Evolutionary conservation across 228 moss, liverwort and hornwort species (phyloP), one percentile per base, ranked within the genome.

Genomic region (Sphagnum magellanicum): DNA sequence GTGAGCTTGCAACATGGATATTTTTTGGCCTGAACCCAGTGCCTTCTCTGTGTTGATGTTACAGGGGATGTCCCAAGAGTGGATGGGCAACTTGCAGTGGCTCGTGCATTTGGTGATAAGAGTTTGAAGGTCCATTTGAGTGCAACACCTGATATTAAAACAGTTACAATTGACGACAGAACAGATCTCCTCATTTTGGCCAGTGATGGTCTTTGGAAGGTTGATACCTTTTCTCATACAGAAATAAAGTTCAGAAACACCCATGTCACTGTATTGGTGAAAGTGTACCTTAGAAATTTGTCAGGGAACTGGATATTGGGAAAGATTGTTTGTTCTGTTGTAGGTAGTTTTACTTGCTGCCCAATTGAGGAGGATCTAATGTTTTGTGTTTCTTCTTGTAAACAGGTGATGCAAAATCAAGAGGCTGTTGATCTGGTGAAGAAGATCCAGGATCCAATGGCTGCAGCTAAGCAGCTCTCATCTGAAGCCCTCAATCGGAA

Each of bases 151-250:
- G 93, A 98, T 60, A 91, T 98, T 61, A 67, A 13, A 63, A 87
- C 79, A 48, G 66, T 68, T 67, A 71, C 63, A 46, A 73, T 98
- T 53, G 89, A 87, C 60, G 77, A 72, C 0, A 75, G 74, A 7
- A 85, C 76, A 8, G 97, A 98, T 68, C 63, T 90, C 67, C 93
- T 98, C 59, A 98, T 98, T 68, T 76, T 98, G 50, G 97, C 97
- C 50, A 98, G 97, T 70, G 97, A 98, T 52, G 97, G 97, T 46
- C 87, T 98, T 8, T 98, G 97, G 97, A 98, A 98, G 97, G 97
- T 97, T n/a, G 66, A 71, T 68, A 55, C 15, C 63, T 16, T 16
- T 16, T 16, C 16, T 52, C 50, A 55, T 8, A 12, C 12, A 55
- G 55, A 55, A 46, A 52, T 62, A 46, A 3, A 32, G 32, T 32